phyloP scores from a whole-genome alignment of 805 yeast species.

The Ogataea polymorpha region DNA sequence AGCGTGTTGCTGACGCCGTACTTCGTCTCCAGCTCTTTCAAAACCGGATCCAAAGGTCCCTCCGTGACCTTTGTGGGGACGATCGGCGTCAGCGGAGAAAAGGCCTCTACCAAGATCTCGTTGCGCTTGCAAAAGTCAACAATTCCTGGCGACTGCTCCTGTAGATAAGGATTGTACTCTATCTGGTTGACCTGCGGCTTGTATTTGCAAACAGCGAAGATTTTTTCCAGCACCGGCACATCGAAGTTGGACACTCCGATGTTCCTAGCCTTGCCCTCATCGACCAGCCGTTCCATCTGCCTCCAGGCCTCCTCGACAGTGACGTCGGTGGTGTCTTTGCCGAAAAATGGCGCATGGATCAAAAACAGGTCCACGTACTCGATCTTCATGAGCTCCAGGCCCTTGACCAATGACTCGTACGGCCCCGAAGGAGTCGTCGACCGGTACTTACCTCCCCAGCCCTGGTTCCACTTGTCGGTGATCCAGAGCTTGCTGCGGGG shows the following conservation, averaged over 20 bases:
- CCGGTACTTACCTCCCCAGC: conserved; percentile 28
- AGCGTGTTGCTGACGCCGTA: conserved; percentile 61
- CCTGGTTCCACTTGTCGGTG: conserved; percentile 57
- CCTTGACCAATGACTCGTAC: conserved; percentile 42
- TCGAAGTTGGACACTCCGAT: conserved; percentile 65
- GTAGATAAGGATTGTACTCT: conserved; percentile 65
- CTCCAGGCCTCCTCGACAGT: conserved; percentile 51
- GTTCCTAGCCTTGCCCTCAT: conserved; percentile 44
- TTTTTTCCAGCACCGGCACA: conserved; percentile 40
- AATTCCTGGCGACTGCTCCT: conserved; percentile 58
- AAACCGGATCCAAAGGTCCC: conserved; percentile 34
- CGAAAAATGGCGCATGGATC: conserved; percentile 57
- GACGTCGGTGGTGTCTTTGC: conserved; percentile 39
- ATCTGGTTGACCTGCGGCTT: conserved; percentile 67
- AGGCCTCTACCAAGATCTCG: conserved; percentile 57
- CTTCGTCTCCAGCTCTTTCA: conserved; percentile 47
- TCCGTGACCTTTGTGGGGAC: conserved; percentile 36
- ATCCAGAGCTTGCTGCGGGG: conserved; percentile 51
- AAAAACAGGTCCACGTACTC: conserved; percentile 61
- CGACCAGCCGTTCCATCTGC: conserved; percentile 41
- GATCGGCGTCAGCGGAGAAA: conserved; percentile 67
- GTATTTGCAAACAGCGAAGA: conserved; percentile 40
- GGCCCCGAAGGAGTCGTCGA: conserved; percentile 38
- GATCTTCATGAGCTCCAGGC: conserved; percentile 45
- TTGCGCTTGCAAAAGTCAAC: conserved; percentile 48